Percentiles rank a stretch among this genome's conserved stretches.
Conservation (phyloP, 208 protist genomes). For the Crithidia thermophila region DNA sequence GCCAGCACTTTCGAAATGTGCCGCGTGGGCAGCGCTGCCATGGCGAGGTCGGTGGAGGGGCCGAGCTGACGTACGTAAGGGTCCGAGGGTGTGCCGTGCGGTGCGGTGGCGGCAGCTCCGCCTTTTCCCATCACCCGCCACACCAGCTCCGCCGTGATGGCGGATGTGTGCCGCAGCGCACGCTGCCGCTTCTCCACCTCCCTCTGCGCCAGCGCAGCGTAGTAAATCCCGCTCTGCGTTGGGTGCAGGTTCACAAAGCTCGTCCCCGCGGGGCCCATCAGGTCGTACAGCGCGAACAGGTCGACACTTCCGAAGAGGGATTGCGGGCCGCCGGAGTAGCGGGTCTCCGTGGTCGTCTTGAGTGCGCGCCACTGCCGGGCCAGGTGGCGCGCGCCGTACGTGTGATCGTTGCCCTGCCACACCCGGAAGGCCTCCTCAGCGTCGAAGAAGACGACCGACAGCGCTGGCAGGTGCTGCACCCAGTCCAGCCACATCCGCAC, state of each 20-base stretch:
- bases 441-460: conserved; percentile 92
- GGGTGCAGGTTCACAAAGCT: conserved; percentile 71
- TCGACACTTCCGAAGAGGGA: conserved; percentile 52
- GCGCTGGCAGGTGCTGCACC: conserved; percentile 47
- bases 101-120: not conserved
- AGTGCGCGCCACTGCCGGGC: conserved; percentile 45
- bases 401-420: conserved; percentile 86
- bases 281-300: conserved; percentile 86
- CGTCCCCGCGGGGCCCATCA: conserved; percentile 67
- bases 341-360: conserved; percentile 10
- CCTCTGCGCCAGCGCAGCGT: conserved; percentile 36
- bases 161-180: conserved; percentile 14
- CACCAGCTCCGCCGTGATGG: conserved; percentile 26
- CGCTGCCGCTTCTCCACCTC: conserved; percentile 32
- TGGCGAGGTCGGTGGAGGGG: conserved; percentile 4
- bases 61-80: conserved; percentile 21
- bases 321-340: conserved; percentile 37
- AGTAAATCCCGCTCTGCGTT: conserved; percentile 54
- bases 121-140: conserved; percentile 16
- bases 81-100: not conserved
- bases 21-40: conserved; percentile 6
- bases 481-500: conserved; percentile 42
- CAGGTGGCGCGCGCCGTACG: conserved; percentile 93
- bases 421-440: conserved; percentile 92
- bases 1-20: conserved; percentile 6